These are phyloP conservation scores for Ogataea kodamae DNA, from an alignment of 805 yeast species.

Conservation along the genomic window DNA sequence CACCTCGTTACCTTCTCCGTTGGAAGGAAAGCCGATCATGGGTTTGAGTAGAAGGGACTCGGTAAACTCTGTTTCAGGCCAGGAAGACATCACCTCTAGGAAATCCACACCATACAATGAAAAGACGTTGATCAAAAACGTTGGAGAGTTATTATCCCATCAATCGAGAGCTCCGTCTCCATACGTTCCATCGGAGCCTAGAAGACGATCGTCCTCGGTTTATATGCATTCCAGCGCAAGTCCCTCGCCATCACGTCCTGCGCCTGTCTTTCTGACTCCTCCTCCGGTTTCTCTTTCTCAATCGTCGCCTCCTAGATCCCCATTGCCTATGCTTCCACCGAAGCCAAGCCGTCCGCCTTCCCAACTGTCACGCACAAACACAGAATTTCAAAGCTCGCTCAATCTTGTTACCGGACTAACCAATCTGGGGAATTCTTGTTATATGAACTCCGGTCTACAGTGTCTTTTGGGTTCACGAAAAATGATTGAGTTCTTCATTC, in stretches of 20 bases:
- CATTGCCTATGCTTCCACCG: constrained; percentile 10
- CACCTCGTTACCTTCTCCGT: constrained; percentile 19
- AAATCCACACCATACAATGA: constrained; percentile 16
- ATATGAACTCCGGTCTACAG: constrained; percentile 88
- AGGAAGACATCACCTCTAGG: constrained; percentile 14
- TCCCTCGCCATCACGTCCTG: constrained; percentile 20
- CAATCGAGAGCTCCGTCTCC: constrained; percentile 16
- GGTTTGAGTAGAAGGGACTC: constrained; percentile 15
- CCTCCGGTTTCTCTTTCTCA: constrained; percentile 13
- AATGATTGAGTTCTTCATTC: constrained; percentile 58
- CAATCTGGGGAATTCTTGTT: constrained; percentile 88
- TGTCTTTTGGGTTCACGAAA: constrained; percentile 74
- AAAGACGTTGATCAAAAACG: constrained; percentile 19
- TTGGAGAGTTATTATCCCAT: constrained; percentile 22
- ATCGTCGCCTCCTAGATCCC: constrained; percentile 11
- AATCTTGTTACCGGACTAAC: constrained; percentile 64
- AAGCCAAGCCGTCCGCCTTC: constrained; percentile 10
- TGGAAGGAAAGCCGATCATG: constrained; percentile 19
- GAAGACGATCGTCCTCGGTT: neutral
- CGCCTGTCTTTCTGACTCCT: constrained; percentile 21
- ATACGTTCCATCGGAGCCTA: constrained; percentile 10
- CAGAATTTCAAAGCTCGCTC: constrained; percentile 23
- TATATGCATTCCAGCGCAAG: neutral
- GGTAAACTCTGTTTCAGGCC: constrained; percentile 10
- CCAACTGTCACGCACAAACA: constrained; percentile 6